Evolutionary conservation across 2,329 filamentous ascomycete genomes (phyloP).

Genomic region (Aureobasidium sp.): DNA sequence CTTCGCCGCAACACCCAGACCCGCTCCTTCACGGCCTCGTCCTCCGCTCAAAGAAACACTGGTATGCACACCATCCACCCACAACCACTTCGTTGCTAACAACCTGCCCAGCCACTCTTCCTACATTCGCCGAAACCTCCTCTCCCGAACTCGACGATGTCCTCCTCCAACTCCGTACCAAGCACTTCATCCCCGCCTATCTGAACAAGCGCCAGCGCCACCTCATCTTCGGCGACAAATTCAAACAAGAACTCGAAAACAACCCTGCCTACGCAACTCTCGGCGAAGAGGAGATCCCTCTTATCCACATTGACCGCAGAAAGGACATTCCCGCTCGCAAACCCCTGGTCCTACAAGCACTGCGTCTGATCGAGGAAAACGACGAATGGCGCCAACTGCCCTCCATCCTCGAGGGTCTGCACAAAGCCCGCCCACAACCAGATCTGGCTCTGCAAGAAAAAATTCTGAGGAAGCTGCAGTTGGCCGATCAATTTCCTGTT

Average conservation of each 20-base stretch:
- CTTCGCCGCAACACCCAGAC: slow-evolving; percentile 15
- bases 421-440: slow-evolving; percentile 21
- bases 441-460: slow-evolving; percentile 25
- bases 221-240: slow-evolving; percentile 37
- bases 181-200: slow-evolving; percentile 40
- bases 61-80: background rate
- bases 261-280: slow-evolving; percentile 38
- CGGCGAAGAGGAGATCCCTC: slow-evolving; percentile 33
- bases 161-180: slow-evolving; percentile 36
- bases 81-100: background rate
- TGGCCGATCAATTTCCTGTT: slow-evolving; percentile 25
- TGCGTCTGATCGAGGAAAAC: slow-evolving; percentile 25
- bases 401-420: slow-evolving; percentile 28
- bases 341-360: slow-evolving; percentile 24
- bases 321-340: slow-evolving; percentile 27
- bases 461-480: slow-evolving; percentile 28
- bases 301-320: slow-evolving; percentile 28
- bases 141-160: slow-evolving; percentile 35
- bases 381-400: slow-evolving; percentile 33
- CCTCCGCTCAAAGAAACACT: slow-evolving; percentile 9
- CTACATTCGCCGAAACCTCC: slow-evolving; percentile 36
- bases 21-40: slow-evolving; percentile 11
- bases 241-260: slow-evolving; percentile 36
- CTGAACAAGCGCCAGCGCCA: slow-evolving; percentile 35
- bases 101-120: slow-evolving; percentile 29